Evolutionary conservation across 164 flowering plant genomes (phyloP).

Genomic region (Vitis cinerea): DNA sequence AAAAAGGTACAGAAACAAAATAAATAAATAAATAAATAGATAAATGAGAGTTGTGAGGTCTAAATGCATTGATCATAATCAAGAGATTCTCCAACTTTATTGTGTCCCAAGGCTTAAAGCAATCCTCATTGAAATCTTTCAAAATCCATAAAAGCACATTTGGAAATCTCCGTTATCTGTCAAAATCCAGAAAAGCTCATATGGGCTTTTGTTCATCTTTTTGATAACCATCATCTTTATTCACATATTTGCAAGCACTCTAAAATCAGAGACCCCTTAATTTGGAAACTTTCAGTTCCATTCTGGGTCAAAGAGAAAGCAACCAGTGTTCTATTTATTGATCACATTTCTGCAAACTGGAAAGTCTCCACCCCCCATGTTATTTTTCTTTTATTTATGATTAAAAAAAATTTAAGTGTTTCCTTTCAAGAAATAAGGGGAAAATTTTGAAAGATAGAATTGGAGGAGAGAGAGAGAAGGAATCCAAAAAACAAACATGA

Average conservation of each 20-base stretch:
- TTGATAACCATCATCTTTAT: not conserved
- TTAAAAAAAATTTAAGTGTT: constrained; percentile 13
- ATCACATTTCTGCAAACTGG: not conserved
- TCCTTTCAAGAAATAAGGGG: constrained; percentile 3
- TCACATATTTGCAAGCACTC: not conserved
- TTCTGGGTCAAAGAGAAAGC: not conserved
- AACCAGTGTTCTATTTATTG: not conserved
- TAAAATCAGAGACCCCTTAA: too few relatives aligned
- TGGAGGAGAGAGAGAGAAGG: not conserved
- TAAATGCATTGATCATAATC: not conserved
- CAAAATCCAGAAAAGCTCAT: constrained; percentile 10
- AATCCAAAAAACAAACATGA: constrained; percentile 2
- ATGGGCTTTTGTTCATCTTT: not conserved
- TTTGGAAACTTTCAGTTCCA: too few relatives aligned
- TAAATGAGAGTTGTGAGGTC: not conserved
- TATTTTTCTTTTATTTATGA: constrained; percentile 2
- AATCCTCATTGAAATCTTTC: constrained; percentile 17
- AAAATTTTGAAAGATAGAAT: not conserved
- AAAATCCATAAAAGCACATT: constrained; percentile 7
- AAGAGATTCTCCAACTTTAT: not conserved
- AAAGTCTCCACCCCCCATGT: not conserved
- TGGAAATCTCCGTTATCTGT: not conserved
- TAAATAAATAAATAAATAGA: too few relatives aligned
- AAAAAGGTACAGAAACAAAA: too few relatives aligned
- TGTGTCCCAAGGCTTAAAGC: constrained; percentile 12